These are phyloP conservation scores for Suillus paluster DNA, from an alignment of 768 basidiomycete genomes.

Conservation along the genomic window DNA sequence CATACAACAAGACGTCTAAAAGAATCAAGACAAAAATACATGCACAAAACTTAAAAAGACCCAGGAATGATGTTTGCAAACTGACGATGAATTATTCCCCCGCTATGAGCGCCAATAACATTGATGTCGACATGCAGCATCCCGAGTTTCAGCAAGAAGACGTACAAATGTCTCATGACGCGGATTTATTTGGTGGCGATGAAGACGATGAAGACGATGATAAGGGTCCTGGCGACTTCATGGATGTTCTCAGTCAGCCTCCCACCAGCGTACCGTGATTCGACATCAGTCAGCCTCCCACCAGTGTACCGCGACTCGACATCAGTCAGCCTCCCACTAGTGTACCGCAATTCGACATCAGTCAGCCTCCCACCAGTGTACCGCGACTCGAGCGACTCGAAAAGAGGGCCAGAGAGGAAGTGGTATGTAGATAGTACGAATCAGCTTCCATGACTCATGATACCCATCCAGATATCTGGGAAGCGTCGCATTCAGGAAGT, in stretches of 20 bases:
- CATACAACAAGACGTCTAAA: not conserved
- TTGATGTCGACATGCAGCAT: not conserved
- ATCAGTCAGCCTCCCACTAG: no score
- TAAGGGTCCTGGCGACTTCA: not conserved
- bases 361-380: not conserved
- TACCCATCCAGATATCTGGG: not conserved
- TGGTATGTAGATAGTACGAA: not conserved
- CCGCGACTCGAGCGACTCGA: not conserved
- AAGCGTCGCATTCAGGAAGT: constrained; percentile 9
- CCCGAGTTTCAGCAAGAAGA: not conserved
- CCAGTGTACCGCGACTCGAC: no score
- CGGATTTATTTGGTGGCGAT: not conserved
- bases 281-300: no score
- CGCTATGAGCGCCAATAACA: not conserved
- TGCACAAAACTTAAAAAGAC: no score
- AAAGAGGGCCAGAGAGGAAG: not conserved
- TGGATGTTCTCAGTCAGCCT: not conserved
- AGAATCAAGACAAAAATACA: not conserved
- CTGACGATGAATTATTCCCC: not conserved
- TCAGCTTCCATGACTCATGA: not conserved
- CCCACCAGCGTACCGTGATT: no score
- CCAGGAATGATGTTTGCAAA: not conserved
- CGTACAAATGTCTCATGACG: not conserved
- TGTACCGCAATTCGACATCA: no score
- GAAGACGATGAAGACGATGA: not conserved